Evolutionary conservation across 2,329 filamentous ascomycete genomes (phyloP).

Genomic region (Lasiodiplodia gonubiensis): DNA sequence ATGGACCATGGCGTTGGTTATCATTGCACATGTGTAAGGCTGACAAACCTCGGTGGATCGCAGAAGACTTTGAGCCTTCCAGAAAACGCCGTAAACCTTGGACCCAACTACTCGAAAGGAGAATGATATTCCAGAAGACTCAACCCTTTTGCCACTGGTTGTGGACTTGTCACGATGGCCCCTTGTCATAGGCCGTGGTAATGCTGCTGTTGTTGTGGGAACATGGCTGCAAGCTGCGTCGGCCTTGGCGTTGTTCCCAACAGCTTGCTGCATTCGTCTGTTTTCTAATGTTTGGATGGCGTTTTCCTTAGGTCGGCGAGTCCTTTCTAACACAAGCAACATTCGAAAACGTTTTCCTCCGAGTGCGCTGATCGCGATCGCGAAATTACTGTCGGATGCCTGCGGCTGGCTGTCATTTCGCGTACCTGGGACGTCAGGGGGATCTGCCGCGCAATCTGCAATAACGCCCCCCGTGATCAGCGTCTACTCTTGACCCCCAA

Average conservation of each 20-base stretch:
- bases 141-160: no score
- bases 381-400: neutral
- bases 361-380: neutral
- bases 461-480: slow-evolving; percentile 1
- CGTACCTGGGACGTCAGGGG: slow-evolving; percentile 6
- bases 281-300: neutral
- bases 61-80: no score
- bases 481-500: slow-evolving; percentile 8
- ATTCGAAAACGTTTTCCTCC: slow-evolving; percentile 5
- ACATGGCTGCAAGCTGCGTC: neutral
- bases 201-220: neutral
- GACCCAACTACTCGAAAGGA: no score
- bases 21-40: slow-evolving; percentile 34
- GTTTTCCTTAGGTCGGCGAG: neutral
- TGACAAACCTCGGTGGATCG: neutral
- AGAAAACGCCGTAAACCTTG: no score
- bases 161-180: slow-evolving; percentile 7
- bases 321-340: slow-evolving; percentile 3
- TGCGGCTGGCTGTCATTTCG: slow-evolving; percentile 3
- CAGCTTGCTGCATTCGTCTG: neutral
- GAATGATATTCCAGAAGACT: no score
- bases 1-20: neutral
- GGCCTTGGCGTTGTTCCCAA: neutral
- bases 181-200: neutral
- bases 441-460: slow-evolving; percentile 15